Base-by-base conservation (phyloP, 768 basidiomycete species). In the Ramaria rubella region DNA sequence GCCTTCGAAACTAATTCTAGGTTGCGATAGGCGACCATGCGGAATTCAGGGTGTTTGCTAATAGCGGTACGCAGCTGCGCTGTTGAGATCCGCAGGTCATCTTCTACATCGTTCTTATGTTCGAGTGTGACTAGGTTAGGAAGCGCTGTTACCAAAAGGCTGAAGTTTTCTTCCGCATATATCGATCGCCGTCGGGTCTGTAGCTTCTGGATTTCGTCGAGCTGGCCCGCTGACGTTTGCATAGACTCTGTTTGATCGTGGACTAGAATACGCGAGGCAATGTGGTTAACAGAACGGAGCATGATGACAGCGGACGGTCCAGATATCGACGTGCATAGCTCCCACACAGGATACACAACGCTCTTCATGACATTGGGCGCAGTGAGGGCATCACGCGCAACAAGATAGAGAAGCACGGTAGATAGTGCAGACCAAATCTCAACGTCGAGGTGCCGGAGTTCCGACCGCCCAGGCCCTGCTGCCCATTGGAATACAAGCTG, bases 311-410 rank as follows among this genome's bases (percentile, higher is more conserved):
- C 67, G n/a, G 75, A 63, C 24, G 72, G 68, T 0, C 70, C 70
- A 1, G 70, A 63, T 42, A 73, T 65, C 9, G 69, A 68, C 12
- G 82, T 79, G n/a, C 75, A 79, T 21, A 78, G 70, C 49, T 76
- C 72, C 90, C 89, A 93, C 4, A 83, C 81, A 19, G 86, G 87
- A 66, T 88, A 90, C n/a, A 90, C 78, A 17, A 93, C 68, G 14
- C 88, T 87, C 54, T 77, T 72, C 36, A 93, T 70, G 44, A 92
- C 76, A 0, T 87, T 89, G 1, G 87, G 87, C 6, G 84, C 81
- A 55, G 79, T 79, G 36, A 91, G 71, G 4, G 86, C 84, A 19
- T 85, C 86, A 53, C 81, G 79, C 19, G 84, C 77, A 26, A 78
- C 77, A 24, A 90, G 73, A 63, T 83, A 80, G 2, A 89, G 68